These are phyloP conservation scores for Volutella citrinella DNA, from an alignment of 2,329 filamentous ascomycete genomes.

Conservation along the genomic window DNA sequence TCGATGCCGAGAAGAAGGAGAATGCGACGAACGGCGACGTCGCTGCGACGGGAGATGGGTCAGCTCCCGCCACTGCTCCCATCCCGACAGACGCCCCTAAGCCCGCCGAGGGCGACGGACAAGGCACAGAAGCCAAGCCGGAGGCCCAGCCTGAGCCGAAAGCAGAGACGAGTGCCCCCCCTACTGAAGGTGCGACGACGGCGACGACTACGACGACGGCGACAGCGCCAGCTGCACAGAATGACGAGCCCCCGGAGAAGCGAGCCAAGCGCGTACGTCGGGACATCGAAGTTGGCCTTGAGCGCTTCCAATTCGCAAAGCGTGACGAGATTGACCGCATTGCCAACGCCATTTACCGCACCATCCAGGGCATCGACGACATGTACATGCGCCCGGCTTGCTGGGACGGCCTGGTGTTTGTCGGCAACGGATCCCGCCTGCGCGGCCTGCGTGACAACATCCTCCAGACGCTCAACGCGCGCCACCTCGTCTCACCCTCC, in stretches of 20 bases:
- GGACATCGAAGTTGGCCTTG: slow-evolving; percentile 73
- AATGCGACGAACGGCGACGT: slow-evolving; percentile 14
- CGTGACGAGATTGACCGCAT: slow-evolving; percentile 78
- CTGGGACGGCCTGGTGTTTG: slow-evolving; percentile 90
- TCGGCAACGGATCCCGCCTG: slow-evolving; percentile 76
- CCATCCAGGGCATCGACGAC: slow-evolving; percentile 79
- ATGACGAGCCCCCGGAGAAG: slow-evolving; percentile 36
- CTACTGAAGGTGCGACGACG: background rate
- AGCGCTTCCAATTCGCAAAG: slow-evolving; percentile 68
- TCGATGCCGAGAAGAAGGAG: slow-evolving; percentile 13
- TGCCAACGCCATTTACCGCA: slow-evolving; percentile 77
- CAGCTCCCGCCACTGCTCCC: slow-evolving; percentile 8
- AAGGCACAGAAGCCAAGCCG: slow-evolving; percentile 9
- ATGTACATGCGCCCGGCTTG: slow-evolving; percentile 79
- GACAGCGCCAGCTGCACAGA: slow-evolving; percentile 10
- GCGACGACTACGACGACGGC: slow-evolving; percentile 2
- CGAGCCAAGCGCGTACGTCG: slow-evolving; percentile 57
- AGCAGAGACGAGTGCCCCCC: slow-evolving; percentile 16
- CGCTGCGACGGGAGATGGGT: slow-evolving; percentile 8
- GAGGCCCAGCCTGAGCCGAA: slow-evolving; percentile 21
- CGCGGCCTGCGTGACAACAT: slow-evolving; percentile 87
- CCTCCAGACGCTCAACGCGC: slow-evolving; percentile 71
- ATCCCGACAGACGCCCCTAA: slow-evolving; percentile 24
- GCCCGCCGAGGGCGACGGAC: slow-evolving; percentile 11
- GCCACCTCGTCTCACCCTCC: slow-evolving; percentile 87